Conservation (phyloP, 257 asterid species). For the Lavandula angustifolia region DNA sequence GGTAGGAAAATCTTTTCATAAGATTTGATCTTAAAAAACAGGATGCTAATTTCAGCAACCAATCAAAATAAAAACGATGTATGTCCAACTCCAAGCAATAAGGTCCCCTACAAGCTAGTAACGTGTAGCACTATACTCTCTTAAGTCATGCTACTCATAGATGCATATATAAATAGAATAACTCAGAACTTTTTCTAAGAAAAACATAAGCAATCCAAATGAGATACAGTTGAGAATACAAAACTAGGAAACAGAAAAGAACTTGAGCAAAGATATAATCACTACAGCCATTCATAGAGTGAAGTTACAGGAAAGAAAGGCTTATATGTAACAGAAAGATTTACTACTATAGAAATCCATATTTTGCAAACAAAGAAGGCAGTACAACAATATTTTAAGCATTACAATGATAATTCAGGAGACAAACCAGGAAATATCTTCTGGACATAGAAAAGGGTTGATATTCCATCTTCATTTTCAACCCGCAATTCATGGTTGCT, state of each 20-base stretch:
- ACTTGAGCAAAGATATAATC: neutral
- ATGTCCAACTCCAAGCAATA: conserved; percentile 10
- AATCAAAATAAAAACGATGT: neutral
- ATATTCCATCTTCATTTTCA: conserved; percentile 99
- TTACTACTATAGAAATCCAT: neutral
- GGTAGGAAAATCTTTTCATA: neutral
- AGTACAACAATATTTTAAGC: conserved; percentile 22
- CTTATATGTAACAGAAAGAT: conserved; percentile 9
- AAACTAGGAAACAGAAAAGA: neutral
- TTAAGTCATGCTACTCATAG: neutral
- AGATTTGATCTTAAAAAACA: neutral
- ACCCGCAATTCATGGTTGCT: conserved; percentile 83
- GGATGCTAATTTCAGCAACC: neutral
- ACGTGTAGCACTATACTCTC: neutral
- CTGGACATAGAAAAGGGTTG: conserved; percentile 90
- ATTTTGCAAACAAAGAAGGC: conserved; percentile 23
- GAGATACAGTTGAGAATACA: neutral
- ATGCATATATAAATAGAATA: conserved; percentile 1
- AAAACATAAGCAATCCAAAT: conserved; percentile 8
- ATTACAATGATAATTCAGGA: conserved; percentile 16
- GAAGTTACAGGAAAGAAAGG: conserved; percentile 13
- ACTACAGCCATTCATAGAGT: neutral
- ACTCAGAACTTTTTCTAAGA: neutral
- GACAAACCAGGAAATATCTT: conserved; percentile 89
- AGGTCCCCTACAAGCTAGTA: neutral